phyloP scores from a whole-genome alignment of 2,329 filamentous ascomycete species.

The Penicillium glabrum region DNA sequence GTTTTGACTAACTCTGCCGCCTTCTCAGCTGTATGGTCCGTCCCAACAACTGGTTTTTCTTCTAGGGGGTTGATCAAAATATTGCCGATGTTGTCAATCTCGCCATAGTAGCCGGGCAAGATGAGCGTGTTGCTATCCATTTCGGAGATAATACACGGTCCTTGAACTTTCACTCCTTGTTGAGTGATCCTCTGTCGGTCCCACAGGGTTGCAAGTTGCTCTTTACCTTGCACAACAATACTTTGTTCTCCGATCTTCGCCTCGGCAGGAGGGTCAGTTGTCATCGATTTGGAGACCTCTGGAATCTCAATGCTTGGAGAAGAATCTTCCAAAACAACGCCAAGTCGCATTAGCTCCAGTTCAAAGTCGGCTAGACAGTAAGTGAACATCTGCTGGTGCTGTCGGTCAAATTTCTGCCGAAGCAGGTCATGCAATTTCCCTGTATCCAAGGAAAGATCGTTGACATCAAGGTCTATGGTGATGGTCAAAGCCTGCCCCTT shows the following conservation, averaged over 20 bases:
- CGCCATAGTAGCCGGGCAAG: constrained; percentile 46
- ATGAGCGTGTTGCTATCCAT: constrained; percentile 56
- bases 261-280: constrained; percentile 30
- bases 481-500: constrained; percentile 47
- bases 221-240: constrained; percentile 43
- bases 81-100: too few relatives aligned
- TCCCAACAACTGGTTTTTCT: too few relatives aligned
- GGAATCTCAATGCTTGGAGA: constrained; percentile 44
- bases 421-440: constrained; percentile 31
- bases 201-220: constrained; percentile 46
- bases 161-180: constrained; percentile 41
- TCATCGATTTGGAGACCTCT: constrained; percentile 29
- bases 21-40: too few relatives aligned
- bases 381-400: constrained; percentile 49
- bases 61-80: too few relatives aligned
- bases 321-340: constrained; percentile 45
- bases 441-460: constrained; percentile 34
- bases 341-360: constrained; percentile 51
- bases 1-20: too few relatives aligned
- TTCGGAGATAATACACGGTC: constrained; percentile 51
- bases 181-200: constrained; percentile 44
- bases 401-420: constrained; percentile 41
- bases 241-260: constrained; percentile 41
- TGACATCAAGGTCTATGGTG: constrained; percentile 34
- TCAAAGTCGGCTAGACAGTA: constrained; percentile 46